Conservation (phyloP, 2,329 filamentous ascomycete species). For the Aspergillus thermomutatus region DNA sequence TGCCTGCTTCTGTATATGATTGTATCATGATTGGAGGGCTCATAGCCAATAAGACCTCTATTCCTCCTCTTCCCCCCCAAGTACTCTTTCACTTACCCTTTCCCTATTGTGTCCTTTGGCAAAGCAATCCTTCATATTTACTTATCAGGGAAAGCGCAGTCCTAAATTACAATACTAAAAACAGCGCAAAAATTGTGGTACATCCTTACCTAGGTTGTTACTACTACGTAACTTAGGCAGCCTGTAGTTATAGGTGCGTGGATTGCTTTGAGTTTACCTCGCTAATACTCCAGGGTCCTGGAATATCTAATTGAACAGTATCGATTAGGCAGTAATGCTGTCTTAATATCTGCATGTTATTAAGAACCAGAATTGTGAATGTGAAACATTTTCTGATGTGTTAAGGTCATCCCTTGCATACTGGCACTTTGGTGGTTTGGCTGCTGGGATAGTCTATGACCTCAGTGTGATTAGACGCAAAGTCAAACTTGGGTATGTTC, state of each 20-base stretch:
- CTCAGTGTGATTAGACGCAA: conserved; percentile 2
- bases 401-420: too few relatives aligned
- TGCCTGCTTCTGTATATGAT: neutral
- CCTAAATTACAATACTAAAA: neutral
- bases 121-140: neutral
- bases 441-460: neutral
- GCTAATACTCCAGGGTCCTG: neutral
- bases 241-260: neutral
- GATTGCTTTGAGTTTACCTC: neutral
- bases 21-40: too few relatives aligned
- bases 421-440: neutral
- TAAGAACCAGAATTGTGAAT: neutral
- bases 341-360: neutral
- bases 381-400: too few relatives aligned
- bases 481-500: neutral
- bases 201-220: neutral
- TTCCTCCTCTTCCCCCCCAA: too few relatives aligned
- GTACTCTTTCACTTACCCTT: too few relatives aligned
- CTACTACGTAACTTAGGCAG: neutral
- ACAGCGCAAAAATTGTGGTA: neutral
- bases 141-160: neutral
- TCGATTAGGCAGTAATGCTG: neutral
- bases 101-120: neutral
- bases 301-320: too few relatives aligned
- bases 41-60: too few relatives aligned